A percentile compares a stretch with the other conserved stretches of the same genome.
These are phyloP conservation scores for Parastagonospora avenae DNA, from an alignment of 2,329 filamentous ascomycete genomes.

Conservation along the genomic window DNA sequence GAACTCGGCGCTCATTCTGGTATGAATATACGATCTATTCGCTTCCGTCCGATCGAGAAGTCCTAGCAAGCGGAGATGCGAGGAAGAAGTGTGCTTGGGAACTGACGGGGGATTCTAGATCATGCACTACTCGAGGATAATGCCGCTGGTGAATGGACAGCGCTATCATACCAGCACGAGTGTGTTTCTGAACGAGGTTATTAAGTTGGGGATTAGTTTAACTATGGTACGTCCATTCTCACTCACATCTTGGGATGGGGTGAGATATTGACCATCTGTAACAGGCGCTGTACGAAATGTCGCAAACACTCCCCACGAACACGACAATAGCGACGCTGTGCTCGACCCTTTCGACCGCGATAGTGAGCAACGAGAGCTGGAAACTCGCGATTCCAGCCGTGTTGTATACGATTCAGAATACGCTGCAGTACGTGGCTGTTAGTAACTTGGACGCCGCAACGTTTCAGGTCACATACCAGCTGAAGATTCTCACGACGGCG, in stretches of 20 bases:
- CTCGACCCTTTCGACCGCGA: slow-evolving; percentile 75
- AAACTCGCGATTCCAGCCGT: slow-evolving; percentile 88
- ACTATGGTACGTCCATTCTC: slow-evolving; percentile 59
- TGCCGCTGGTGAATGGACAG: slow-evolving; percentile 82
- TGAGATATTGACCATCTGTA: slow-evolving; percentile 1
- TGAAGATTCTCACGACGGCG: slow-evolving; percentile 91
- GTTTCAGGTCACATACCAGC: slow-evolving; percentile 90
- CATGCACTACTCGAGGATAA: slow-evolving; percentile 92
- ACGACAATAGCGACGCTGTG: slow-evolving; percentile 82
- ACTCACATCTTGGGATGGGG: too few relatives aligned
- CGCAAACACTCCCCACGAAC: slow-evolving; percentile 74
- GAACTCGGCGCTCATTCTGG: slow-evolving; percentile 78
- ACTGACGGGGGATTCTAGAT: slow-evolving; percentile 59
- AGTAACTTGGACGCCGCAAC: slow-evolving; percentile 90
- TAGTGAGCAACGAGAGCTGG: slow-evolving; percentile 92
- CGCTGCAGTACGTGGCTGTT: slow-evolving; percentile 89
- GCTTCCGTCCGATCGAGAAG: slow-evolving; percentile 2
- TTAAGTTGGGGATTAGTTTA: slow-evolving; percentile 86
- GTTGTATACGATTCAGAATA: slow-evolving; percentile 90
- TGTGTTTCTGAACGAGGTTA: slow-evolving; percentile 88
- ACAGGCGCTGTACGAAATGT: slow-evolving; percentile 80
- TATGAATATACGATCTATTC: slow-evolving; percentile 47
- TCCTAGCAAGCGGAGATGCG: not conserved
- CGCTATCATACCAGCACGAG: slow-evolving; percentile 94
- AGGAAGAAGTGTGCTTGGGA: not conserved